These are phyloP conservation scores for Mycena capillaripes DNA, from an alignment of 768 basidiomycete genomes.

Conservation along the genomic window DNA sequence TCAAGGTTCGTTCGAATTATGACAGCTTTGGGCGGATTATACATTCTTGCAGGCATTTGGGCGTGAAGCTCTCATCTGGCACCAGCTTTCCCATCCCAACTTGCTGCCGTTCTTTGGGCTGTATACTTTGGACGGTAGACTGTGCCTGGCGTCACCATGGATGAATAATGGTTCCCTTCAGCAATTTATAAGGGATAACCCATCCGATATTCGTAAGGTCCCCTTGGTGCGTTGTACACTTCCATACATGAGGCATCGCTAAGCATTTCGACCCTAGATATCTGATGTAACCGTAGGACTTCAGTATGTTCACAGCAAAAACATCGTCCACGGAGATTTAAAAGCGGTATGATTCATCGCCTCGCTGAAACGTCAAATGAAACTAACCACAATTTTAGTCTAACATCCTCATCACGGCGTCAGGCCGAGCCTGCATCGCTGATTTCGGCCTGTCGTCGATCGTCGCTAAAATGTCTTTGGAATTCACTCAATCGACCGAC, in stretches of 20 bases:
- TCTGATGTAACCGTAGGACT: neutral
- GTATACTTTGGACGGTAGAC: neutral
- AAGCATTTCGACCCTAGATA: neutral
- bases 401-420: neutral
- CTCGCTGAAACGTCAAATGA: too few relatives aligned
- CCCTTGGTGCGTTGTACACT: too few relatives aligned
- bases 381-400: too few relatives aligned
- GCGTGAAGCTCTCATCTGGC: neutral
- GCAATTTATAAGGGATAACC: neutral
- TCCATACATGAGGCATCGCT: too few relatives aligned
- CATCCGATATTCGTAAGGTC: too few relatives aligned
- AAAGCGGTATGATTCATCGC: neutral
- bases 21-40: too few relatives aligned
- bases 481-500: neutral
- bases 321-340: neutral
- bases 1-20: neutral
- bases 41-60: too few relatives aligned
- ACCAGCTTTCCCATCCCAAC: neutral
- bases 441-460: neutral
- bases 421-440: neutral
- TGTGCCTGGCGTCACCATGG: neutral
- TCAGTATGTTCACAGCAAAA: neutral
- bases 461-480: neutral
- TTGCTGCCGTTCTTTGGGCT: neutral
- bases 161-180: neutral